A percentile compares a stretch with the other conserved stretches of the same genome.
Evolutionary conservation across 179 eudicot species (phyloP).

Genomic region (Spinacia oleracea): DNA sequence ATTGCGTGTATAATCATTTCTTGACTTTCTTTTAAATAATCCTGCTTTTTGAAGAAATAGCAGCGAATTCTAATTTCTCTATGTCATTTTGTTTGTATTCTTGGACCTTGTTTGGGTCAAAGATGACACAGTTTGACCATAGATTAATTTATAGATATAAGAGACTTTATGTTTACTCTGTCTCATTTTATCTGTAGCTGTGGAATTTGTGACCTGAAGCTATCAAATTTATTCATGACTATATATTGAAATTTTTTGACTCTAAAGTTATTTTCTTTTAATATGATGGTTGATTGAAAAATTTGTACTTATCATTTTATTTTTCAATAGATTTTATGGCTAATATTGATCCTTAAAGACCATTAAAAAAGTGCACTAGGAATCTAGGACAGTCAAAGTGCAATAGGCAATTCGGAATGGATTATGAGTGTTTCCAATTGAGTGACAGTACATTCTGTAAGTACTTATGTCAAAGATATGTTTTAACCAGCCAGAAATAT

Average conservation of each 20-base stretch:
- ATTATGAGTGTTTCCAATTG: neutral
- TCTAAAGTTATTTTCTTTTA: neutral
- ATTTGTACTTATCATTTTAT: neutral
- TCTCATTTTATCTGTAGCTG: neutral
- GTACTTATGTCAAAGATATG: neutral
- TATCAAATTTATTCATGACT: neutral
- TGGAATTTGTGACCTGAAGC: neutral
- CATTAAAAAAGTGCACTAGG: neutral
- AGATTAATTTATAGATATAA: too few species aligned
- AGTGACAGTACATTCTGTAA: neutral
- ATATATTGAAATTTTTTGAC: neutral
- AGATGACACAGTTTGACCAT: too few species aligned
- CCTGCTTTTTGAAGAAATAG: too few species aligned
- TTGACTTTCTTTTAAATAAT: too few species aligned
- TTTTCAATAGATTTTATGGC: neutral
- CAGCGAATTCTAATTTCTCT: too few species aligned
- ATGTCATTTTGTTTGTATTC: neutral
- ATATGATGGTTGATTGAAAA: neutral
- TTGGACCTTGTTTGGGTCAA: neutral
- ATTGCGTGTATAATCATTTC: neutral
- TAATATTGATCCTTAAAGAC: neutral
- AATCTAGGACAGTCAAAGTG: neutral
- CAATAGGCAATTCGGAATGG: neutral
- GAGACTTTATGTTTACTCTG: neutral
- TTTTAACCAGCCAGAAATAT: neutral